These are phyloP conservation scores for Spiromastix sp. DNA, from an alignment of 2,329 filamentous ascomycete species.

Conservation along the genomic window DNA sequence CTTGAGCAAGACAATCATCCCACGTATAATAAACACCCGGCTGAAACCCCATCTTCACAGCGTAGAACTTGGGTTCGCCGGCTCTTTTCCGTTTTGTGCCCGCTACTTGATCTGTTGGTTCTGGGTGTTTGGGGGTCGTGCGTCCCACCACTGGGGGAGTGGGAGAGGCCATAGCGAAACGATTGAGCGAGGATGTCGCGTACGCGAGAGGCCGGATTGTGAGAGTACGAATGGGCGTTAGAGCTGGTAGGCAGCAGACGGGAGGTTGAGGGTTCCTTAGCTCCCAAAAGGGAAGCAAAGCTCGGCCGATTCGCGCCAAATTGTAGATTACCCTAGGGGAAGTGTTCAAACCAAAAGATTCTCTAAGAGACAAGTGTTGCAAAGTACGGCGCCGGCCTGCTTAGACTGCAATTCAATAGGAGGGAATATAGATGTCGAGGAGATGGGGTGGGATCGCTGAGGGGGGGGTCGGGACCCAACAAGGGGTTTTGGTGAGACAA, in stretches of 20 bases:
- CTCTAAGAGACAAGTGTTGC: too few species aligned
- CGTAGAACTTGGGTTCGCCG: conserved; percentile 49
- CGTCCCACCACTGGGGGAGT: too few species aligned
- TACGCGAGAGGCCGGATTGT: conserved; percentile 9
- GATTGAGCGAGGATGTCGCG: conserved; percentile 1
- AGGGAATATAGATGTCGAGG: conserved; percentile 1
- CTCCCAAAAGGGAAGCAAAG: conserved; percentile 17
- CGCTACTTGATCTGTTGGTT: conserved; percentile 26
- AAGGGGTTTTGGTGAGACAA: too few species aligned
- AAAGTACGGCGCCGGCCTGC: too few species aligned
- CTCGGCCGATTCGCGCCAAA: too few species aligned
- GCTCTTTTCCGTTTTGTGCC: conserved; percentile 48
- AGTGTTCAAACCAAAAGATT: too few species aligned
- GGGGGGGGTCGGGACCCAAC: too few species aligned
- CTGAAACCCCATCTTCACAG: conserved; percentile 48
- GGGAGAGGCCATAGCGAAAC: conserved; percentile 2
- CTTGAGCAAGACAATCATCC: conserved; percentile 51
- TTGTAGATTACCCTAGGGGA: too few species aligned
- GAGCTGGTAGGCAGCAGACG: conserved; percentile 14
- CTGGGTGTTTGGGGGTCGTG: conserved; percentile 17
- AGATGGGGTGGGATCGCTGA: conserved; percentile 5
- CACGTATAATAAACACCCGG: conserved; percentile 56
- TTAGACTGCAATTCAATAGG: too few species aligned
- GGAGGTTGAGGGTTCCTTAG: conserved; percentile 14
- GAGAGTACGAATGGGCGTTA: conserved; percentile 14